Percentiles rank a stretch among this genome's conserved stretches.
phyloP scores from a whole-genome alignment of 495 filamentous ascomycete genomes.

The Penicillium subrubescens region DNA sequence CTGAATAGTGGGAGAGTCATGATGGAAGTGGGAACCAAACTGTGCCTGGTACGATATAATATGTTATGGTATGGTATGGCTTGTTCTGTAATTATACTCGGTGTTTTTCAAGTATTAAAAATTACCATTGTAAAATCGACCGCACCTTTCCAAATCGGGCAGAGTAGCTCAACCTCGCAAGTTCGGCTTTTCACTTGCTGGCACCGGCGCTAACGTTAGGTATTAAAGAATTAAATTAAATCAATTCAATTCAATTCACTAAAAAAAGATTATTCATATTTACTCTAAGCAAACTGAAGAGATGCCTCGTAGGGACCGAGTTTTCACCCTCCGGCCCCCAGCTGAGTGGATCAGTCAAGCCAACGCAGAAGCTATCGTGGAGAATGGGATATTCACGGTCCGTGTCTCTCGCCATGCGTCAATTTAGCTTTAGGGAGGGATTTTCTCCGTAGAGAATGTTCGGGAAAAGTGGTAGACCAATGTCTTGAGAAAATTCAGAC shows the following conservation, averaged over 20 bases:
- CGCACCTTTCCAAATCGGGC: not conserved
- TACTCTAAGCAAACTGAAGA: not conserved
- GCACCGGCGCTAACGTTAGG: slow-evolving; percentile 9
- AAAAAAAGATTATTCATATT: not conserved
- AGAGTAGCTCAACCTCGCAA: not conserved
- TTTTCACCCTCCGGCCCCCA: slow-evolving; percentile 8
- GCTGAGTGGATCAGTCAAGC: slow-evolving; percentile 12
- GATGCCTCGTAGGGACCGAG: slow-evolving; percentile 6
- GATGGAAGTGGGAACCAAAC: not conserved
- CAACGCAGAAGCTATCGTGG: slow-evolving; percentile 8
- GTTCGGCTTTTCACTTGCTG: slow-evolving; percentile 2
- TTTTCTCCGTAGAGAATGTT: not conserved
- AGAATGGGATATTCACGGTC: slow-evolving; percentile 8
- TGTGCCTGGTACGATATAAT: not conserved
- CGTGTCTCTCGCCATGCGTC: slow-evolving; percentile 13
- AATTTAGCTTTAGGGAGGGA: not conserved
- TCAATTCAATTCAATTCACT: not conserved
- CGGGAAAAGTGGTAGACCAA: not conserved
- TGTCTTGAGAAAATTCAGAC: not conserved
- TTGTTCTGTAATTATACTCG: slow-evolving; percentile 3
- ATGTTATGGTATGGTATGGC: not conserved
- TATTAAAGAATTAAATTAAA: not conserved
- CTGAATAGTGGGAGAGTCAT: not conserved
- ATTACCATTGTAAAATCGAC: not conserved
- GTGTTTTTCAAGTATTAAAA: not conserved